A percentile compares a stretch with the other conserved stretches of the same genome.
These are phyloP conservation scores for Chaetomium cochliodes DNA, from an alignment of 495 filamentous ascomycete genomes.

Conservation along the genomic window DNA sequence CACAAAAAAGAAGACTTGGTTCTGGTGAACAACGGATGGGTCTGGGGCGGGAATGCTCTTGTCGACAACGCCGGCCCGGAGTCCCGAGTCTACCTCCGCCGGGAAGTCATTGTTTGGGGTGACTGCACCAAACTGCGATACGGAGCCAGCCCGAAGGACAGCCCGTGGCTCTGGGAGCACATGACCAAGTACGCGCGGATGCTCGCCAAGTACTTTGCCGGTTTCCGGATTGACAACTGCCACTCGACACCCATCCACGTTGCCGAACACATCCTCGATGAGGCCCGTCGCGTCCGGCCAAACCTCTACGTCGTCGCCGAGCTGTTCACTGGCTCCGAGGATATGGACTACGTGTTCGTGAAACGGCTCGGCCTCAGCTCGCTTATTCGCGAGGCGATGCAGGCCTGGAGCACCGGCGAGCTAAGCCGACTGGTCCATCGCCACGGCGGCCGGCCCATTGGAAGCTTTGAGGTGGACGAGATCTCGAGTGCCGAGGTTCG, in stretches of 20 bases:
- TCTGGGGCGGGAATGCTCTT: constrained; percentile 94
- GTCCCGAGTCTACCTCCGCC: constrained; percentile 84
- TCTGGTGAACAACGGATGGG: constrained; percentile 96
- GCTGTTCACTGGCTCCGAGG: constrained; percentile 93
- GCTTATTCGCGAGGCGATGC: constrained; percentile 95
- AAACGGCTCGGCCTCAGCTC: constrained; percentile 86
- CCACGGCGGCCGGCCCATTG: constrained; percentile 91
- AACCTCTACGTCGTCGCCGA: constrained; percentile 92
- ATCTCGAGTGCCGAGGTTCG: constrained; percentile 42
- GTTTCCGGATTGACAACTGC: constrained; percentile 97
- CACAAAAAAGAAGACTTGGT: constrained; percentile 75
- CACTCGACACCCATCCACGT: constrained; percentile 94
- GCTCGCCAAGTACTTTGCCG: constrained; percentile 93
- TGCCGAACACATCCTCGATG: constrained; percentile 89
- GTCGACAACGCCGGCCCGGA: constrained; percentile 88
- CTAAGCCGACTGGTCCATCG: constrained; percentile 89
- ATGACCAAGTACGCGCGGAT: constrained; percentile 90
- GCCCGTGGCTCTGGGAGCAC: constrained; percentile 90
- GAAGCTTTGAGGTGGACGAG: constrained; percentile 87
- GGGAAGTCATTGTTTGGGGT: constrained; percentile 97
- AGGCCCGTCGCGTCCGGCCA: constrained; percentile 82
- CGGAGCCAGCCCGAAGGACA: constrained; percentile 75
- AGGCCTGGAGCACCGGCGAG: constrained; percentile 93
- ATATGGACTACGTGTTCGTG: constrained; percentile 93
- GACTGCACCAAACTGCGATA: constrained; percentile 98